Conservation (phyloP, 164 flowering plant species). For the Macadamia integrifolia region DNA sequence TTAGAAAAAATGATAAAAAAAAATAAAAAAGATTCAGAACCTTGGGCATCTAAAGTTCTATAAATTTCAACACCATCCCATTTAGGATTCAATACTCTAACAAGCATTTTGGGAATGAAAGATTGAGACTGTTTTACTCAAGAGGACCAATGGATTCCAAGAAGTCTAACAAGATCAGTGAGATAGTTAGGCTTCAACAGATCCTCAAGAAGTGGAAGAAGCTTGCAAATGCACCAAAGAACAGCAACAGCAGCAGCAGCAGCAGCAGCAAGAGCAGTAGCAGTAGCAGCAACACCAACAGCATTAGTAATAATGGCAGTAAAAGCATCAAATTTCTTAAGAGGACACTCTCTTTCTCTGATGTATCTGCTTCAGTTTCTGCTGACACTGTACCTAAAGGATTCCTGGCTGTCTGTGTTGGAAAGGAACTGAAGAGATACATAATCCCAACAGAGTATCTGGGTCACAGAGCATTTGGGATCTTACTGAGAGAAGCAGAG, state of each 20-base stretch:
- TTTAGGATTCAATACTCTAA: constrained; percentile 3
- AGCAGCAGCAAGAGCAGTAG: constrained; percentile 15
- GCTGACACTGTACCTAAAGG: constrained; percentile 63
- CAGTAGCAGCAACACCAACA: constrained; percentile 24
- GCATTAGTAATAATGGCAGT: constrained; percentile 14
- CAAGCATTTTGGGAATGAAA: neutral
- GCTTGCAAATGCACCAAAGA: constrained; percentile 49
- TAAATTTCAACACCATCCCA: too few relatives aligned
- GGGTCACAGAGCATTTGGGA: constrained; percentile 60
- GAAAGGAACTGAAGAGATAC: constrained; percentile 63
- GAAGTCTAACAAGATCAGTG: constrained; percentile 81
- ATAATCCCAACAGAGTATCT: constrained; percentile 71
- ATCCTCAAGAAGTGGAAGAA: constrained; percentile 88
- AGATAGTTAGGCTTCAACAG: constrained; percentile 81
- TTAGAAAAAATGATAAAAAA: too few relatives aligned
- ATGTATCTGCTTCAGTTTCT: constrained; percentile 18
- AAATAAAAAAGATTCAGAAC: too few relatives aligned
- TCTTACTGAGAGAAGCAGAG: constrained; percentile 73
- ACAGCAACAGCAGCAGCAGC: constrained; percentile 10
- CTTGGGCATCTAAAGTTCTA: too few relatives aligned
- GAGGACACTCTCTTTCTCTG: constrained; percentile 65
- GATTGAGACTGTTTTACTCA: neutral
- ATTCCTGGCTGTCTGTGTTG: constrained; percentile 72
- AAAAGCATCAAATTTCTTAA: constrained; percentile 63
- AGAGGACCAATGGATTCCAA: constrained; percentile 43